Conservation (phyloP, 169 alveolate genomes). For the Amoebophrya sp. region DNA sequence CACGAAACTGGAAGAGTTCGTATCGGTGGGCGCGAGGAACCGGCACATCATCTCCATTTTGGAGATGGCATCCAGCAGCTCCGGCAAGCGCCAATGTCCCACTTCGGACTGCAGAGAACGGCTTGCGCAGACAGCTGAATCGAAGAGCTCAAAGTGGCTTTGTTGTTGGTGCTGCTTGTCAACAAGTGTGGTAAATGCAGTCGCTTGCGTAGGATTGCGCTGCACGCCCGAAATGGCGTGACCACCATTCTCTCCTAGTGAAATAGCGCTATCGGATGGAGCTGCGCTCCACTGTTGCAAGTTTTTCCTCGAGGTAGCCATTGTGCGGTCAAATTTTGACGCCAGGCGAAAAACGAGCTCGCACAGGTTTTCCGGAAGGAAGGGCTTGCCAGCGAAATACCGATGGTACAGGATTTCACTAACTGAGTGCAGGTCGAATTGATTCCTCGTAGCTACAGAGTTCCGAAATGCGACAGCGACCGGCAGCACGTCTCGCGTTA, state of each 20-base stretch:
- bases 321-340: neutral
- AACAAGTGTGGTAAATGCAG: no score
- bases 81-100: neutral
- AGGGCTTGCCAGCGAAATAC: neutral
- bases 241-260: neutral
- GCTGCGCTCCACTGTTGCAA: neutral
- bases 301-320: neutral
- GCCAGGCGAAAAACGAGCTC: neutral
- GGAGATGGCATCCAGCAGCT: slow-evolving; percentile 4
- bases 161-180: no score
- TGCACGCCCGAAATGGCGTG: neutral
- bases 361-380: neutral
- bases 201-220: no score
- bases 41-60: neutral
- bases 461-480: neutral
- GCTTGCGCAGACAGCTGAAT: neutral
- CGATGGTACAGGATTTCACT: neutral
- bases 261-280: neutral
- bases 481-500: neutral
- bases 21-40: neutral
- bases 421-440: neutral
- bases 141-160: neutral
- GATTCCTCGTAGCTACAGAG: neutral
- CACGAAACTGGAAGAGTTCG: no score
- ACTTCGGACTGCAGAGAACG: neutral